These are phyloP conservation scores for Geum urbanum DNA, from an alignment of 306 rosid genomes.

Conservation along the genomic window DNA sequence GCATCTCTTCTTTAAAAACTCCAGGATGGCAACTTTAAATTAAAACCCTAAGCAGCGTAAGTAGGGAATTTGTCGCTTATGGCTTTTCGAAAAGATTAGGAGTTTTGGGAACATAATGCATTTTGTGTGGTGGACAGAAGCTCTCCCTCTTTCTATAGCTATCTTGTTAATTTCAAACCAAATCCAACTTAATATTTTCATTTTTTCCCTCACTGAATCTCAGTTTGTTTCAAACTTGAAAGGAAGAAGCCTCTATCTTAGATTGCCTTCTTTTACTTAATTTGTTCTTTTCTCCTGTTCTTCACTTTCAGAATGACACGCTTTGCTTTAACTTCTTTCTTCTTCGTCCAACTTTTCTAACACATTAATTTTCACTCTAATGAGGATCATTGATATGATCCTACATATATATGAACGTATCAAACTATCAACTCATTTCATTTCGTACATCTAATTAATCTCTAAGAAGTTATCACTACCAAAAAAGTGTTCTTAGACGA, in stretches of 20 bases:
- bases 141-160: no score
- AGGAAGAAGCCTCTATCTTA: conserved; percentile 48
- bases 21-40: conserved; percentile 65
- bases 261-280: conserved; percentile 19
- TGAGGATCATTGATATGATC: background rate
- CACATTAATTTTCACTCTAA: no score
- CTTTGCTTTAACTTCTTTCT: background rate
- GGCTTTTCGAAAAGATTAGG: conserved; percentile 58
- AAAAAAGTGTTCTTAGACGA: no score
- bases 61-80: conserved; percentile 80
- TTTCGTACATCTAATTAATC: no score
- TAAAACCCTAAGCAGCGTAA: conserved; percentile 66
- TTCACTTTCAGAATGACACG: conserved; percentile 6
- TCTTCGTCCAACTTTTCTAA: background rate
- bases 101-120: conserved; percentile 41
- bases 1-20: conserved; percentile 73
- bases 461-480: no score
- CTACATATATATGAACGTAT: no score
- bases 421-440: no score
- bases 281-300: background rate
- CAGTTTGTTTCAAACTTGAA: conserved; percentile 28
- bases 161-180: conserved; percentile 22
- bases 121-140: conserved; percentile 36
- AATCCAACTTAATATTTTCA: conserved; percentile 26
- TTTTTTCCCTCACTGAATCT: conserved; percentile 27